phyloP scores from a whole-genome alignment of 805 yeast genomes.

The Blastobotrys chiropterorum region DNA sequence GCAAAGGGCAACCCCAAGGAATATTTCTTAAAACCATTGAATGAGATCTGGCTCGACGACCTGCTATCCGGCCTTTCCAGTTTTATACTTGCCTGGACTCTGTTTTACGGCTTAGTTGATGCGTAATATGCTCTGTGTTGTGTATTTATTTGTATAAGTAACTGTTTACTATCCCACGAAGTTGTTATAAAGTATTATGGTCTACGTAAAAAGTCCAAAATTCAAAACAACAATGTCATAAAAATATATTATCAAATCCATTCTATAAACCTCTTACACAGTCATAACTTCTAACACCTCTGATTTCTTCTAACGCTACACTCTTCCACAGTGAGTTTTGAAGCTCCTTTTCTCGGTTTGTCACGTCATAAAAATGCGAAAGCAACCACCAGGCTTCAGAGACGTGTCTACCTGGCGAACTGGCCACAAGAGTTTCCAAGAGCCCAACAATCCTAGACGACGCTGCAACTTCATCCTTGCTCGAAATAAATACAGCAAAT shows the following conservation, averaged over 20 bases:
- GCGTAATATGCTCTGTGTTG: conserved; percentile 13
- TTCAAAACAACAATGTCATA: not conserved
- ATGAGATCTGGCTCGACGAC: conserved; percentile 39
- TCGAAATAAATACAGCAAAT: conserved; percentile 41
- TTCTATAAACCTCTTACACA: conserved; percentile 6
- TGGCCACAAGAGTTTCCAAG: conserved; percentile 34
- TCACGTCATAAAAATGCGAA: conserved; percentile 53
- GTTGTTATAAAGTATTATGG: not conserved
- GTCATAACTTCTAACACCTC: conserved; percentile 46
- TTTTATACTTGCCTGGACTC: conserved; percentile 54
- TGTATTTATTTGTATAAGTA: not conserved
- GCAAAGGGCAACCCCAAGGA: conserved; percentile 33
- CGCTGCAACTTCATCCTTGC: conserved; percentile 54
- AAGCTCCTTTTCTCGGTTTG: conserved; percentile 46
- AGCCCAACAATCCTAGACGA: conserved; percentile 38
- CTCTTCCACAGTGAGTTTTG: conserved; percentile 54
- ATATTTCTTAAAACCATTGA: conserved; percentile 37
- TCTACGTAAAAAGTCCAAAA: too few relatives aligned
- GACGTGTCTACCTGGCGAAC: conserved; percentile 38
- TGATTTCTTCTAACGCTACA: conserved; percentile 51
- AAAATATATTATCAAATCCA: not conserved
- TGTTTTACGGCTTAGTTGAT: conserved; percentile 43
- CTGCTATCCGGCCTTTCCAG: conserved; percentile 45
- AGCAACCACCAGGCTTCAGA: conserved; percentile 69
- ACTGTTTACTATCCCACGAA: not conserved